Base-by-base conservation (phyloP, 345 rosid genomes). In the Sonneratia caseolaris region DNA sequence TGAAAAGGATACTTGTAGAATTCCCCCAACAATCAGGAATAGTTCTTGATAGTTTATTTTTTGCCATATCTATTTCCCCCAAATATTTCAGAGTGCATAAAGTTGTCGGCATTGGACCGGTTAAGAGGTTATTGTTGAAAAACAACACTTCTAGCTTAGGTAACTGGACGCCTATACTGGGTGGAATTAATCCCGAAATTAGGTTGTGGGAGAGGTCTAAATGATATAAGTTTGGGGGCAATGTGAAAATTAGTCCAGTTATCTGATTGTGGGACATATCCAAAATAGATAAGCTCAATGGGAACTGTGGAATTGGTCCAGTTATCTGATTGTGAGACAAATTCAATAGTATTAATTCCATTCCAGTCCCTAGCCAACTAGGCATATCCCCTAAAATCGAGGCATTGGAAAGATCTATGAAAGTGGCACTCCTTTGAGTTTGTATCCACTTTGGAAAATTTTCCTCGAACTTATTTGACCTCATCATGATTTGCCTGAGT, bases 1-100 rank as follows among this genome's bases (percentile, higher is more conserved):
- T 51, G 32, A 7, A 18, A 16, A 7, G 1, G 15, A 55, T 49
- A 21, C 13, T 16, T 1, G 6, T 51, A 22, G 21, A 49, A 3
- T 38, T 47, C 53, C 15, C 32, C 76, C 70, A 73, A 67, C 71
- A 73, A 11, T 66, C 11, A 7, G 66, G 71, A 38, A 73, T 73
- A 53, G 35, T 22, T 35, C 66, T 66, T 9, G 76, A 66, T 15
- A 73, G 51, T 10, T 51, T 36, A n/a, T 73, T 73, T 19, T 2
- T 0, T 7, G 71, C 22, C 18, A 73, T 18, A 37, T 36, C 48
- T 7, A 73, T 38, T 7, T 9, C 51, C 1, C 0, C 5, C 40
- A 73, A 53, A 0, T 9, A 0, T 19, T 21, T n/a, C 45, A 66
- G n/a, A 35, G 24, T 47, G 21, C 75, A 64, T 15, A 72, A 16